Base-by-base conservation (phyloP, 2,329 filamentous ascomycete species). In the Fusarium sp. region DNA sequence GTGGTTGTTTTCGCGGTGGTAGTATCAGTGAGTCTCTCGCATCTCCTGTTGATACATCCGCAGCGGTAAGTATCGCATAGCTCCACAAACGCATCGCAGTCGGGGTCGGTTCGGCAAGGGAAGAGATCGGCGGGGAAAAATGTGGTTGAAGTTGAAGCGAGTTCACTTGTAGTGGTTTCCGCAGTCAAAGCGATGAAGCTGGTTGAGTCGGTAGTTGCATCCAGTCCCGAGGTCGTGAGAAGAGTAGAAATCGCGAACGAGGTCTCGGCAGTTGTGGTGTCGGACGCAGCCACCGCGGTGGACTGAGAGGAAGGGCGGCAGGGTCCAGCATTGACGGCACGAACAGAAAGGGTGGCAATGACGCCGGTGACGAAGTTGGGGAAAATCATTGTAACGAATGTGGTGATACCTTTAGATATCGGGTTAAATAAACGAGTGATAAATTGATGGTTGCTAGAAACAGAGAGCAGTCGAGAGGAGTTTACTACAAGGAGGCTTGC, bases 61-160 rank as follows among this genome's bases (percentile, higher is more conserved):
- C 60, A 63, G 38, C 49, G 60, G 31, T 14, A 1, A 2, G 22
- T 2, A 15, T 63, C 60, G n/a, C 60, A 63, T 4, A 49, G n/a
- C n/a, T 22, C 7, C 7, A 33, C 2, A 3, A 1, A 22, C 1
- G 14, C 24, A 5, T 6, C 2, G 6, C 60, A 63, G 15, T 60
- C 43, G 0, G 5, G 1, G 19, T 14, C 44, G 13, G 4, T 6
- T 1, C 0, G 2, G 10, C 60, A 63, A 4, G 60, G 60, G 24
- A 63, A 53, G 1, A 63, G 38, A n/a, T 61, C 56, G 2, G 60
- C 60, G 0, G 60, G 60, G 2, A 63, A 43, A 3, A 46, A 55
- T 2, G 44, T 38, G 4, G 60, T 60, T 0, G 60, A 47, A 1
- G 59, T 47, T 5, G 51, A 44, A 0, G 49, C 19, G 3, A 26